Evolutionary conservation across 352 stramenopile species (phyloP).

Genomic region (Phytophthora quininea): DNA sequence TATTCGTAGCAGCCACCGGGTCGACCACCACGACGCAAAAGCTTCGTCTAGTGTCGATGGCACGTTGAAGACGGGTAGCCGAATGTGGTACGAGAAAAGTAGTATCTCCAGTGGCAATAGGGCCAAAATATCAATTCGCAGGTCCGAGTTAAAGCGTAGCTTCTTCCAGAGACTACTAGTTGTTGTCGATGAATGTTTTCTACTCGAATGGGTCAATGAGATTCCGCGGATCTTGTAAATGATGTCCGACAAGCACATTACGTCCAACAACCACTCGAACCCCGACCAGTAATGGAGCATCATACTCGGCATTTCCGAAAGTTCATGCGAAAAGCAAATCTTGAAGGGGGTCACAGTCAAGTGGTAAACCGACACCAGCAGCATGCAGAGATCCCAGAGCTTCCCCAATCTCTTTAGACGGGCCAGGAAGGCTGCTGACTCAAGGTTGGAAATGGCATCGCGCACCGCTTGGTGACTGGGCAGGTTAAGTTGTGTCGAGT

Average conservation of each 20-base stretch:
- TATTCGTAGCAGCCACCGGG: slow-evolving; percentile 46
- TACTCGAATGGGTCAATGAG: too few species aligned
- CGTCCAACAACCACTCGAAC: slow-evolving; percentile 52
- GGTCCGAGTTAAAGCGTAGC: slow-evolving; percentile 22
- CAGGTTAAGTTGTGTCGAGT: slow-evolving; percentile 1
- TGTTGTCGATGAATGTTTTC: too few species aligned
- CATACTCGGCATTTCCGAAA: slow-evolving; percentile 19
- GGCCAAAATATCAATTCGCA: slow-evolving; percentile 43
- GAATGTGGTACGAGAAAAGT: slow-evolving; percentile 3
- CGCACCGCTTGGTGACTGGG: slow-evolving; percentile 13
- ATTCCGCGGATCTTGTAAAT: slow-evolving; percentile 15
- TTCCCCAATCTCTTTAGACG: slow-evolving; percentile 43
- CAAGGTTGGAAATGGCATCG: slow-evolving; percentile 4
- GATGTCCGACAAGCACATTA: slow-evolving; percentile 46
- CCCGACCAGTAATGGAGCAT: slow-evolving; percentile 40
- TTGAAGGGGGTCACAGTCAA: slow-evolving; percentile 48
- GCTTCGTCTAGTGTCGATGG: background rate
- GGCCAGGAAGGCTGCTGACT: slow-evolving; percentile 37
- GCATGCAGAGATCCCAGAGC: slow-evolving; percentile 50
- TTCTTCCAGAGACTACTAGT: background rate
- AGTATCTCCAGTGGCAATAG: slow-evolving; percentile 53
- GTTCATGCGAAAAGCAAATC: slow-evolving; percentile 51
- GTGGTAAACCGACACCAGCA: slow-evolving; percentile 48
- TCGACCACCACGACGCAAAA: slow-evolving; percentile 33
- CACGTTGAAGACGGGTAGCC: slow-evolving; percentile 3